These are phyloP conservation scores for Boletus tomentosulus DNA, from an alignment of 768 basidiomycete genomes.

Conservation along the genomic window DNA sequence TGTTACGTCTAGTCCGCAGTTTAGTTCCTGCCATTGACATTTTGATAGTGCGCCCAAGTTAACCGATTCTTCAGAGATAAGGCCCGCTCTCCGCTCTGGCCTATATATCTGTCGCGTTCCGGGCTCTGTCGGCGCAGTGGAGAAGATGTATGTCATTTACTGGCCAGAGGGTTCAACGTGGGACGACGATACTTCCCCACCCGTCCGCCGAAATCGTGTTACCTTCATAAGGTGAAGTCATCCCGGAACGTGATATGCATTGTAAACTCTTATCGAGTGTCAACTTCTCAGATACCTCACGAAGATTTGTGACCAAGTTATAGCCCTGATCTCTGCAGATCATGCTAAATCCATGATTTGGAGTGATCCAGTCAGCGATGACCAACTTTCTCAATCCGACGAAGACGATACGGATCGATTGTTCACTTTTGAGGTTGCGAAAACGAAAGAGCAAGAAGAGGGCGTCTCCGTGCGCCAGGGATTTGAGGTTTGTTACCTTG, in stretches of 20 bases:
- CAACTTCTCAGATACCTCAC: constrained; percentile 46
- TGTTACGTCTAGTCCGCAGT: constrained; percentile 12
- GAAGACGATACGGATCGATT: constrained; percentile 45
- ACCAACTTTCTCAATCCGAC: constrained; percentile 26
- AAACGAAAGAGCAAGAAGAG: constrained; percentile 57
- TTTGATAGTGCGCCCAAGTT: constrained; percentile 12
- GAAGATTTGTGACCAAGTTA: constrained; percentile 53
- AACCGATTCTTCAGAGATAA: constrained; percentile 1
- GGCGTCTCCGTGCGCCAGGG: constrained; percentile 40
- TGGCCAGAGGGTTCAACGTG: constrained; percentile 63
- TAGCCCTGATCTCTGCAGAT: constrained; percentile 45
- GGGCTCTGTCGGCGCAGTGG: neutral
- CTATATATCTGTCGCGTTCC: constrained; percentile 40
- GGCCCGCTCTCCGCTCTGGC: constrained; percentile 43
- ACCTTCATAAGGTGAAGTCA: constrained; percentile 56
- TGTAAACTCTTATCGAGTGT: neutral
- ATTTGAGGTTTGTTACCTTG: constrained; percentile 36
- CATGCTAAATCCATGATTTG: constrained; percentile 45
- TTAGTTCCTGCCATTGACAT: neutral
- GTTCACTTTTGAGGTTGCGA: constrained; percentile 53
- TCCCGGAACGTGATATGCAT: neutral
- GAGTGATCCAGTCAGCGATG: constrained; percentile 30
- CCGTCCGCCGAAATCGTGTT: constrained; percentile 48
- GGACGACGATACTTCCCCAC: constrained; percentile 45
- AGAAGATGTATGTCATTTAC: constrained; percentile 46